Conservation (phyloP, 805 yeast genomes). For the Metschnikowia arizonensis region DNA sequence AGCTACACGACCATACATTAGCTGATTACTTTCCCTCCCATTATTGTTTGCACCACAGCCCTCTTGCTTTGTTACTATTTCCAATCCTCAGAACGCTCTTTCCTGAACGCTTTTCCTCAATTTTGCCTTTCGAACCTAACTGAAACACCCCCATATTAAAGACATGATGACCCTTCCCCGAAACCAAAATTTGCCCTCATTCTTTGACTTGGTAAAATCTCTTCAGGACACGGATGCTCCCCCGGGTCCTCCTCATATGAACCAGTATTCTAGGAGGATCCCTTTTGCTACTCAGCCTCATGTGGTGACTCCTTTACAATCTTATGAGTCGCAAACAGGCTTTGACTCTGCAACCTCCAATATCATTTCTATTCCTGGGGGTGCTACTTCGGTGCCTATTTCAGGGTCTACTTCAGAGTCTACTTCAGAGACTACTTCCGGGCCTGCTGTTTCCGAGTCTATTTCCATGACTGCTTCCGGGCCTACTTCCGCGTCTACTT, state of each 20-base stretch:
- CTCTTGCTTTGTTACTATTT: not conserved
- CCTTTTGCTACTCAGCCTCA: not conserved
- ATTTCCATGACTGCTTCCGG: not conserved
- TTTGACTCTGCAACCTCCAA: too few relatives aligned
- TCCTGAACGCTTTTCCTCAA: too few relatives aligned
- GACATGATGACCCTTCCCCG: constrained; percentile 7
- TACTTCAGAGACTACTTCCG: too few relatives aligned
- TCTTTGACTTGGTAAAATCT: constrained; percentile 14
- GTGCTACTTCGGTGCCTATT: too few relatives aligned
- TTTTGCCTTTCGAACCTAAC: too few relatives aligned
- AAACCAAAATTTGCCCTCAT: constrained; percentile 13
- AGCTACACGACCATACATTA: too few relatives aligned
- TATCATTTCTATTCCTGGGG: too few relatives aligned
- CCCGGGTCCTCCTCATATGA: not conserved
- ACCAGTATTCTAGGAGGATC: not conserved
- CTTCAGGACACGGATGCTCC: not conserved
- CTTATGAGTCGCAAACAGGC: too few relatives aligned
- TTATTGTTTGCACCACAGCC: not conserved
- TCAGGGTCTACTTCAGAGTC: too few relatives aligned
- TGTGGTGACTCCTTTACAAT: not conserved
- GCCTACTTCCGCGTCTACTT: not conserved
- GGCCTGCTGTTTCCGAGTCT: not conserved
- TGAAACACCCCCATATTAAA: not conserved
- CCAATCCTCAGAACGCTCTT: too few relatives aligned
- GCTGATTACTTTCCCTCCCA: too few relatives aligned